Evolutionary conservation across 73 alveolate genomes (phyloP).

Genomic region (Paraurostyla sp.): DNA sequence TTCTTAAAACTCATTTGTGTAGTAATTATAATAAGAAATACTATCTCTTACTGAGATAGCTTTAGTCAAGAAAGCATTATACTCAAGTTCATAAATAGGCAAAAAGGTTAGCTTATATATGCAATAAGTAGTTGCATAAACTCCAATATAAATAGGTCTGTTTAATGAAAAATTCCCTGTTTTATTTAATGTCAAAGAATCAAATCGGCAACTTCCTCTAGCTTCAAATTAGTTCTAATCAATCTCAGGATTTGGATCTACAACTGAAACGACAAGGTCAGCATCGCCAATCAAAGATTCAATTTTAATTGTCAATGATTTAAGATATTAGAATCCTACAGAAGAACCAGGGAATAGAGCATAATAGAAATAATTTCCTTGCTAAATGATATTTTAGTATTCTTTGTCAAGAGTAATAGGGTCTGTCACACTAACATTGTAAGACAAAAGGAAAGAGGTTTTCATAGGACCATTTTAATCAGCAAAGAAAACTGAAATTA

Average conservation of each 20-base stretch:
- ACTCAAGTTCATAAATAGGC: neutral
- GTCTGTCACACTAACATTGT: neutral
- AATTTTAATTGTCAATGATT: conserved; percentile 21
- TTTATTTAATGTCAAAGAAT: neutral
- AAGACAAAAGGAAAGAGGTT: neutral
- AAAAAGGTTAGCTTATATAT: neutral
- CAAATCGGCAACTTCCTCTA: neutral
- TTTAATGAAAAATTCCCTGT: conserved; percentile 33
- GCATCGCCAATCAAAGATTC: conserved; percentile 59
- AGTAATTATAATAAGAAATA: neutral
- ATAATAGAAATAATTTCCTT: conserved; percentile 26
- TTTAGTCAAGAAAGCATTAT: conserved; percentile 8
- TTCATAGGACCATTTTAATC: neutral
- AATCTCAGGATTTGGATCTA: neutral
- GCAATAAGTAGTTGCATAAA: conserved; percentile 3
- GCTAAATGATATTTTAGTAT: conserved; percentile 1
- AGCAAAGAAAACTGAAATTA: neutral
- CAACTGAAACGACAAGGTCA: conserved; percentile 24
- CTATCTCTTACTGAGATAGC: conserved; percentile 29
- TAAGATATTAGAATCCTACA: neutral
- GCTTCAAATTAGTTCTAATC: conserved; percentile 12
- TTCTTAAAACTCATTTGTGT: conserved; percentile 33
- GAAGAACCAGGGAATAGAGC: conserved; percentile 25
- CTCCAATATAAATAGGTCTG: conserved; percentile 48
- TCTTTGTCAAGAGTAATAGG: neutral